These are phyloP conservation scores for Agrostemma githago DNA, from an alignment of 148 eudicot genomes.

Conservation along the genomic window DNA sequence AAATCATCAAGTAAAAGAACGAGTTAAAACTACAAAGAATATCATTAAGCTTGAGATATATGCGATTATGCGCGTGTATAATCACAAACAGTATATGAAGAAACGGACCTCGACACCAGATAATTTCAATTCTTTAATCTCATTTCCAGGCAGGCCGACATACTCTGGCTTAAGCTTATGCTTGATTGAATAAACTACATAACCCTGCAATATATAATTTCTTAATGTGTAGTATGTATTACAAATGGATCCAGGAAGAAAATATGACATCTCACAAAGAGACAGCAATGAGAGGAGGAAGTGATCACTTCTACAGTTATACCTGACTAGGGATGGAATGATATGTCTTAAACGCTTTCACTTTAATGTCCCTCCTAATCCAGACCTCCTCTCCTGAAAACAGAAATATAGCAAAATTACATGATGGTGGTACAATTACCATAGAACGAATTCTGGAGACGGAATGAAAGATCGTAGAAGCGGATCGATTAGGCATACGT, in stretches of 20 bases:
- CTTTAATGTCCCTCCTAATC: slow-evolving; percentile 75
- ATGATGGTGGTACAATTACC: background rate
- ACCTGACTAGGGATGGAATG: slow-evolving; percentile 90
- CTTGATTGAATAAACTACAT: slow-evolving; percentile 61
- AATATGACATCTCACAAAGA: background rate
- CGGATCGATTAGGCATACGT: background rate
- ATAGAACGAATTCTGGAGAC: background rate
- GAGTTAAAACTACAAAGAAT: background rate
- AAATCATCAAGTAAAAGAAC: background rate
- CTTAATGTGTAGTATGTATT: background rate
- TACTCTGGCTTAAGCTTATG: slow-evolving; percentile 86
- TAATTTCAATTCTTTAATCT: slow-evolving; percentile 65
- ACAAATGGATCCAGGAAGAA: background rate
- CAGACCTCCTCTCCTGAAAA: slow-evolving; percentile 66
- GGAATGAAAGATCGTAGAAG: background rate
- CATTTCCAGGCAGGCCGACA: slow-evolving; percentile 63
- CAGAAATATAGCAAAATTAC: background rate
- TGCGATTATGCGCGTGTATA: no score
- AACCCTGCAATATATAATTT: slow-evolving; percentile 54
- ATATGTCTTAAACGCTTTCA: slow-evolving; percentile 75
- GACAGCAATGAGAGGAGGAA: background rate
- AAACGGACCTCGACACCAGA: slow-evolving; percentile 77
- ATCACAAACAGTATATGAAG: background rate
- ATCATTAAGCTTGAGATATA: background rate
- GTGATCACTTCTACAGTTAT: background rate